A percentile compares a stretch with the other conserved stretches of the same genome.
Evolutionary conservation across 164 flowering plant genomes (phyloP).

Genomic region (Chloranthus sessilifolius): DNA sequence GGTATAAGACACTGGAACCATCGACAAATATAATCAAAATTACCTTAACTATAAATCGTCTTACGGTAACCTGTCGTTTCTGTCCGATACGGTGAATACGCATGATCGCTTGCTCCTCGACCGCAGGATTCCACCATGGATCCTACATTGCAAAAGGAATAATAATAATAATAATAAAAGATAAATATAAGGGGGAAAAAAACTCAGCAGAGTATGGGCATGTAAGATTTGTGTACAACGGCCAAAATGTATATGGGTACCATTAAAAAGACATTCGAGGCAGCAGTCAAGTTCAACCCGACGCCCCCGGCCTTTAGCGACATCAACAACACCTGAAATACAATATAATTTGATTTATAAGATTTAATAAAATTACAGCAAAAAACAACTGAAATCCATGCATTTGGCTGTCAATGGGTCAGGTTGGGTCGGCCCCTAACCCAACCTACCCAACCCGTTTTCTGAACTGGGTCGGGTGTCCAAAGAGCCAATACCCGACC

Average conservation of each 20-base stretch:
- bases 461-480: too few species aligned
- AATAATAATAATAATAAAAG: neutral
- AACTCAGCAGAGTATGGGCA: neutral
- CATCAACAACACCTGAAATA: slow-evolving; percentile 63
- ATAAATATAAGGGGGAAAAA: neutral
- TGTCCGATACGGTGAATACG: slow-evolving; percentile 85
- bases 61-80: slow-evolving; percentile 48
- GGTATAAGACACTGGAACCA: too few species aligned
- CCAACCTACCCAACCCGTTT: too few species aligned
- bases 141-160: slow-evolving; percentile 33
- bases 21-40: neutral
- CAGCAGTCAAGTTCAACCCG: slow-evolving; percentile 76
- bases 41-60: slow-evolving; percentile 80
- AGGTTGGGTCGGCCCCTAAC: too few species aligned
- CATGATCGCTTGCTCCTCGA: slow-evolving; percentile 92
- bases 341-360: neutral
- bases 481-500: too few species aligned
- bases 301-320: slow-evolving; percentile 84
- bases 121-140: slow-evolving; percentile 99
- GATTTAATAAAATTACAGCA: neutral
- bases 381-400: neutral
- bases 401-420: too few species aligned
- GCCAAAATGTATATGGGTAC: slow-evolving; percentile 31
- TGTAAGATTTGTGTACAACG: neutral
- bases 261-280: slow-evolving; percentile 78